phyloP scores from a whole-genome alignment of 768 basidiomycete genomes.

The Cystofilobasidium macerans region DNA sequence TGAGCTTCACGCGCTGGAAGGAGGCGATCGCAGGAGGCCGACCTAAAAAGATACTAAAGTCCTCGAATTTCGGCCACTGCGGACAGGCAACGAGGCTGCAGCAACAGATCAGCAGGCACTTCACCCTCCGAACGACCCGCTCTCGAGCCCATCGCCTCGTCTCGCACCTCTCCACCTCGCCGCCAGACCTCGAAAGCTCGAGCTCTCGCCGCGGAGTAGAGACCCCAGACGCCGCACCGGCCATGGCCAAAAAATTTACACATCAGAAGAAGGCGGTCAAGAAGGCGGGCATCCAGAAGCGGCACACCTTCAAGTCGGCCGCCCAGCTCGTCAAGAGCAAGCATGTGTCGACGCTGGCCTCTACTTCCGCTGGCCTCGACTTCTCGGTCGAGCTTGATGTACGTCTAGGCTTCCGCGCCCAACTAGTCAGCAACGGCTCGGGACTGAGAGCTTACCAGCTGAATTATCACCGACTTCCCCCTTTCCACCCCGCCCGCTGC shows the following conservation, averaged over 20 bases:
- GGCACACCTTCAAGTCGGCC: slow-evolving; percentile 6
- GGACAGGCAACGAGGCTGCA: too few relatives aligned
- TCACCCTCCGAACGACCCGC: too few relatives aligned
- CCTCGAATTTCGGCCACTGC: too few relatives aligned
- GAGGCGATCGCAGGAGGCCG: too few relatives aligned
- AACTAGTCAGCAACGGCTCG: too few relatives aligned
- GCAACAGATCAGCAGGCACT: too few relatives aligned
- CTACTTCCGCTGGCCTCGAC: not conserved
- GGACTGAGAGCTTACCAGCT: not conserved
- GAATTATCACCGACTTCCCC: too few relatives aligned
- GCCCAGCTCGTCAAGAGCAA: not conserved
- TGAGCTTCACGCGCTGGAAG: too few relatives aligned
- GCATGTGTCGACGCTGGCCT: slow-evolving; percentile 3
- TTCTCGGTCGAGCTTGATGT: slow-evolving; percentile 11
- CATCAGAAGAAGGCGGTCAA: slow-evolving; percentile 13
- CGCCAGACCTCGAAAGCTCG: not conserved
- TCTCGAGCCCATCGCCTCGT: too few relatives aligned
- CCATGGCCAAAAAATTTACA: slow-evolving; percentile 5
- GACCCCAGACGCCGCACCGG: not conserved
- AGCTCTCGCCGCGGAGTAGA: not conserved
- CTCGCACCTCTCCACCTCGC: too few relatives aligned
- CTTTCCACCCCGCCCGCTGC: not conserved
- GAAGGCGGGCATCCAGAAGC: slow-evolving; percentile 12
- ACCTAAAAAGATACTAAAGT: too few relatives aligned
- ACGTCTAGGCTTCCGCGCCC: not conserved